phyloP scores from a whole-genome alignment of 2,329 filamentous ascomycete species.

The Spiromastix sp. region DNA sequence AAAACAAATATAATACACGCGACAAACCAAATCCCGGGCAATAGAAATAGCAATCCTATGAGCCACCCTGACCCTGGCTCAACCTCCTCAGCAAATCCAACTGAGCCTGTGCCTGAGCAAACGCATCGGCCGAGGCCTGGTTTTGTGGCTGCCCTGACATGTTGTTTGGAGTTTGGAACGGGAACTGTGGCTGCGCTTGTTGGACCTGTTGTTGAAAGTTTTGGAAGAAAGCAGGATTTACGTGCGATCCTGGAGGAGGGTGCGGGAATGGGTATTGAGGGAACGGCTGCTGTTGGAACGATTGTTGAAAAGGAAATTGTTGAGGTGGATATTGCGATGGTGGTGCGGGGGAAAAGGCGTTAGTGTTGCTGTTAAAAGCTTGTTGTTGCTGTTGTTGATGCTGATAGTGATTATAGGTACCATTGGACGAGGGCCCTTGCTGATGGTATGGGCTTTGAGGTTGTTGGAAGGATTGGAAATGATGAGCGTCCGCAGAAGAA shows the following conservation, averaged over 20 bases:
- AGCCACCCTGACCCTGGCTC: conserved; percentile 21
- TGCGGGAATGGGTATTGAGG: conserved; percentile 44
- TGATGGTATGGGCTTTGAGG: conserved; percentile 7
- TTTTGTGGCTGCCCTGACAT: conserved; percentile 2
- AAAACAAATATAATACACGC: too few relatives aligned
- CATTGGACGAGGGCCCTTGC: conserved; percentile 1
- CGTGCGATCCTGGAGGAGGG: conserved; percentile 44
- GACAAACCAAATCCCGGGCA: too few relatives aligned
- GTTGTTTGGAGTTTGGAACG: conserved; percentile 9
- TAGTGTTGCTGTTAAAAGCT: conserved; percentile 12
- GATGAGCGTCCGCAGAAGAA: conserved; percentile 6
- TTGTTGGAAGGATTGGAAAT: conserved; percentile 5
- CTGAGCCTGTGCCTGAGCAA: conserved; percentile 33
- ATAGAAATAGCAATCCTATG: too few relatives aligned
- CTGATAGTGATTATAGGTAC: conserved; percentile 14
- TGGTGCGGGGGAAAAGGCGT: conserved; percentile 18
- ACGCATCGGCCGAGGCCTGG: conserved; percentile 23
- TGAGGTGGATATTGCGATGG: conserved; percentile 17
- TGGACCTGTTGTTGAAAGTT: conserved; percentile 21
- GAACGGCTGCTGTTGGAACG: conserved; percentile 33
- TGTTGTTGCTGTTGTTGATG: conserved; percentile 16
- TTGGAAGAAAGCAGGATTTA: conserved; percentile 35
- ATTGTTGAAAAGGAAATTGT: conserved; percentile 27
- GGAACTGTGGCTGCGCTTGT: conserved; percentile 18
- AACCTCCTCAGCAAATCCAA: conserved; percentile 30